Percentiles rank a stretch among this genome's conserved stretches.
phyloP scores from a whole-genome alignment of 176 grass and related monocot genomes.

The Chloris gayana region DNA sequence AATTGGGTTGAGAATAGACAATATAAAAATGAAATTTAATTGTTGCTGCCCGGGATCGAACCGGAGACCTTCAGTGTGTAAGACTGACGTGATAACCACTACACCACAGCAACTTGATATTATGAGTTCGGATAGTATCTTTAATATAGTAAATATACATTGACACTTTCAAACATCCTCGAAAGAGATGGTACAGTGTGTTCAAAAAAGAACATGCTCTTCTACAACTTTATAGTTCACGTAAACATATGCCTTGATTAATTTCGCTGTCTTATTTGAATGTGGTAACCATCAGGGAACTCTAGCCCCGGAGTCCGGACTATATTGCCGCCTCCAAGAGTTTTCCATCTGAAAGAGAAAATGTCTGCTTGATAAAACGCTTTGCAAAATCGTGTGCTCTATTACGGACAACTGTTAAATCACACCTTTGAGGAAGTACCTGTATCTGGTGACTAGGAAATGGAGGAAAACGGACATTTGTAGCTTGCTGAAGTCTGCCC shows the following conservation, averaged over 20 bases:
- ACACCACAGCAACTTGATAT: background rate
- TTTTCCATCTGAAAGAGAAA: constrained; percentile 40
- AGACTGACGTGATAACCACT: constrained; percentile 5
- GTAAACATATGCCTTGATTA: background rate
- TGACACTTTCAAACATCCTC: no score
- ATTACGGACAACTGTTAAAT: background rate
- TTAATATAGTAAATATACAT: no score
- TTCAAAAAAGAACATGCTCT: background rate
- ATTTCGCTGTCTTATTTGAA: constrained; percentile 15
- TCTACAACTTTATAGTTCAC: background rate
- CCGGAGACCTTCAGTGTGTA: constrained; percentile 1
- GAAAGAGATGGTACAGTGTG: no score
- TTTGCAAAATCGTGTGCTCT: background rate
- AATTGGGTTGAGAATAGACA: no score
- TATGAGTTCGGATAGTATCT: no score
- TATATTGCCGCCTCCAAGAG: constrained; percentile 37
- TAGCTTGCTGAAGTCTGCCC: constrained; percentile 56
- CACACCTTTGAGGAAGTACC: background rate
- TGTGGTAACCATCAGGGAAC: constrained; percentile 40
- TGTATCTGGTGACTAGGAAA: constrained; percentile 28
- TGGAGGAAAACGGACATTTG: constrained; percentile 41
- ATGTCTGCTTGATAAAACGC: background rate
- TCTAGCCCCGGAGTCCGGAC: constrained; percentile 38
- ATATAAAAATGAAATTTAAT: no score
- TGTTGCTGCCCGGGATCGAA: background rate